phyloP scores from a whole-genome alignment of 202 grass and related monocot genomes.

The Hordeum pubiflorum region DNA sequence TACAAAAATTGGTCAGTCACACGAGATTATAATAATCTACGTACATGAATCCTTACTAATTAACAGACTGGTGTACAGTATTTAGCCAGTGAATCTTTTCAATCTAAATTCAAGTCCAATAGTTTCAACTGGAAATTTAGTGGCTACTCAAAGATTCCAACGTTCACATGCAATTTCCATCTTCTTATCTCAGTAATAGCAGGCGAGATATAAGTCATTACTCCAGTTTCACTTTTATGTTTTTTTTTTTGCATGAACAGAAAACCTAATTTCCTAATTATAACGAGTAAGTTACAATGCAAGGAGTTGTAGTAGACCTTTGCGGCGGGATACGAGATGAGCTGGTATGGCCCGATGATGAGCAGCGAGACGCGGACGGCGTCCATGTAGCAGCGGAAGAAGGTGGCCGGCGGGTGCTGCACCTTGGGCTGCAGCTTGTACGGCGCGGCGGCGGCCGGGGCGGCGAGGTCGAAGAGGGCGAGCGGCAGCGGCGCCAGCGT shows the following conservation, averaged over 20 bases:
- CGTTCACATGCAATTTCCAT: background rate
- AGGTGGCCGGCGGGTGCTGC: slow-evolving; percentile 24
- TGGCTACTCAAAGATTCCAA: background rate
- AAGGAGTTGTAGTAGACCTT: slow-evolving; percentile 30
- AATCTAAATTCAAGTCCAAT: background rate
- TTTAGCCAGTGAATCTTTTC: background rate
- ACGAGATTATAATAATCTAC: background rate
- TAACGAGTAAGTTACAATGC: background rate
- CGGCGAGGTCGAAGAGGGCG: slow-evolving; percentile 35
- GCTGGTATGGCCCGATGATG: slow-evolving; percentile 33
- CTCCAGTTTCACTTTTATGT: background rate
- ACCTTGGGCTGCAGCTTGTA: slow-evolving; percentile 64
- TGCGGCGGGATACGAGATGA: slow-evolving; percentile 38
- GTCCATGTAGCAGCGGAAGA: slow-evolving; percentile 45
- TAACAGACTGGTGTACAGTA: background rate
- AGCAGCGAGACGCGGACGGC: slow-evolving; percentile 34
- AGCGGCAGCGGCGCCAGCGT: slow-evolving; percentile 45
- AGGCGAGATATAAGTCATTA: background rate
- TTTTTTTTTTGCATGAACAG: background rate
- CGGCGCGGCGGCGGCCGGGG: slow-evolving; percentile 5
- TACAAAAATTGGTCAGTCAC: background rate
- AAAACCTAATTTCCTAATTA: background rate
- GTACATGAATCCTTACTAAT: background rate
- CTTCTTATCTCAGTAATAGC: background rate
- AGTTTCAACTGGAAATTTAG: background rate